A percentile compares a stretch with the other conserved stretches of the same genome.
Evolutionary conservation across 1,284 basidiomycete genomes (phyloP).

Genomic region (Trametes polyzona): DNA sequence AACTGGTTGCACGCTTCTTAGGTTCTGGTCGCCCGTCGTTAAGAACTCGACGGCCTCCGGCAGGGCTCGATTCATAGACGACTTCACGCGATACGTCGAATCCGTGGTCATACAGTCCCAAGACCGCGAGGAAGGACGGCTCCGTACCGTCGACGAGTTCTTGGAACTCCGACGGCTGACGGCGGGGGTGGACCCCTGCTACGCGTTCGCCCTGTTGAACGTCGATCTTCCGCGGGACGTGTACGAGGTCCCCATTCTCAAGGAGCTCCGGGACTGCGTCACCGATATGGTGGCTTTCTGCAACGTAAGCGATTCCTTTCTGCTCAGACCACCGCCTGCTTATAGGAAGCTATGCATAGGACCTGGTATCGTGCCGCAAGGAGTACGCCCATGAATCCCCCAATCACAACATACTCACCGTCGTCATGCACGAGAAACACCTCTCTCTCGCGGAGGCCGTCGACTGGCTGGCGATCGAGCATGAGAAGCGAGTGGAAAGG

Average conservation of each 20-base stretch:
- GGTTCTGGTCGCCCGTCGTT: constrained; percentile 25
- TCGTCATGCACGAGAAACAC: constrained; percentile 24
- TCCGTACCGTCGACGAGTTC: constrained; percentile 37
- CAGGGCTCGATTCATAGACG: constrained; percentile 17
- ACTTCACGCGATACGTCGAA: constrained; percentile 30
- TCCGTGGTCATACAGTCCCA: constrained; percentile 34
- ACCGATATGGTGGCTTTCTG: constrained; percentile 22
- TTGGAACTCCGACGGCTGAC: constrained; percentile 35
- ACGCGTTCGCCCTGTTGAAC: constrained; percentile 35
- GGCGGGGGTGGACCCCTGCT: constrained; percentile 34
- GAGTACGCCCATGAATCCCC: constrained; percentile 30
- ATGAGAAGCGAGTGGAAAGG: constrained; percentile 12
- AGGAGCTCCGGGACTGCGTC: constrained; percentile 25
- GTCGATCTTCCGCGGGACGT: constrained; percentile 38
- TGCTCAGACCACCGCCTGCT: constrained; percentile 26
- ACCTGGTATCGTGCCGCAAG: constrained; percentile 32
- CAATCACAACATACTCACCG: constrained; percentile 24
- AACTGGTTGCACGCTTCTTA: background rate
- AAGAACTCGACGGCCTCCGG: constrained; percentile 5
- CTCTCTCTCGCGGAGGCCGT: constrained; percentile 26
- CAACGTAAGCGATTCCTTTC: constrained; percentile 32
- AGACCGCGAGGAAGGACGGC: constrained; percentile 27
- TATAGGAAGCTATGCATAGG: constrained; percentile 25
- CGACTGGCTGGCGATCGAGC: constrained; percentile 22
- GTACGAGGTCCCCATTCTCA: constrained; percentile 35